Base-by-base conservation (phyloP, 352 stramenopile genomes). In the Globisporangium parvum region DNA sequence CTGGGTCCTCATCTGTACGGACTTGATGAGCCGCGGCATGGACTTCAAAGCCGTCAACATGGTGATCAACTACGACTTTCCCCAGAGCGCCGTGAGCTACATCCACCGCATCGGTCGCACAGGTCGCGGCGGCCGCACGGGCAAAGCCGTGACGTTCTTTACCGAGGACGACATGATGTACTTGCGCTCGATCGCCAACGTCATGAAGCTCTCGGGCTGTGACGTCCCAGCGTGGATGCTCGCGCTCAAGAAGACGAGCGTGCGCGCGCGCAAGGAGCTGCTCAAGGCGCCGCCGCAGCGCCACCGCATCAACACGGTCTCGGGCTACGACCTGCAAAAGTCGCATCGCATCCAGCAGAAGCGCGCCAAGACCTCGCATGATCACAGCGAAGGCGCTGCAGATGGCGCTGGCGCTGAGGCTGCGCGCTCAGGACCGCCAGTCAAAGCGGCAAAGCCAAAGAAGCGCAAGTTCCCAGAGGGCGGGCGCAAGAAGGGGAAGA, bases 31-130 rank as follows among this genome's bases (percentile, higher is more conserved):
- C 24, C 82, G 98, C 63, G 98, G 98, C 65, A 97, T 99, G 63
- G 97, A 99, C 79, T 99, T 99, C 66, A 98, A 98, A 73, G 97
- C 92, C 18, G 96, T 99, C 6, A 99, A 99, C 61, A 98, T 98
- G 85, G 97, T 99, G 9, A 98, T 99, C 69, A 99, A 99, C 73
- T 99, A 98, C 66, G 97, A 99, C 74, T 97, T 99, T 61, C 97
- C 97, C 10, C 89, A 94, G 77, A 91, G 85, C 55, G 82, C 82
- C 23, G 81, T 95, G 57, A 94, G 88, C 53, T 99, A 99, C 73
- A 96, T 99, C 51, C 94, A 99, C 80, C 83, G 97, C 50, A 98
- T 99, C 63, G 97, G 96, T 57, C 85, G 97, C 53, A 98, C 92
- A 2, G 97, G 96, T 51, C 81, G 97, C 53, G 95, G 91, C 47